Base-by-base conservation (phyloP, 129 eudicot genomes). In the Artemisia tridentata region DNA sequence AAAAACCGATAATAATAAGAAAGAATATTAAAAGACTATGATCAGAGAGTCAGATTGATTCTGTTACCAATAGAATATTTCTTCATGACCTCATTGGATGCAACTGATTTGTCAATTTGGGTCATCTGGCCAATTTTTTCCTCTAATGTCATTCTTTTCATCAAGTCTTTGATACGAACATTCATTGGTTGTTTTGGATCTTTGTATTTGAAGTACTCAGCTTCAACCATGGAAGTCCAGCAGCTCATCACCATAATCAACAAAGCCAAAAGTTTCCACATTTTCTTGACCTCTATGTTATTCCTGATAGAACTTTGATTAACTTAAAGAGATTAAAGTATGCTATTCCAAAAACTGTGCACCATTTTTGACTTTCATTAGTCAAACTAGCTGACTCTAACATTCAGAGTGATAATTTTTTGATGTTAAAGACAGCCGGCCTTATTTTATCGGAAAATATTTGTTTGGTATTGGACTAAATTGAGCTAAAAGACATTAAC, bases 121-220 rank as follows among this genome's bases (percentile, higher is more conserved):
- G 69, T 72, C 76, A 61, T 72, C 21, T 72, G 76, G 7, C 76
- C 76, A 72, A 72, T 72, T 51, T 72, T 72, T 72, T 72, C 68
- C 56, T 72, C 76, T 47, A 72, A 12, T 60, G 76, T 72, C 76
- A 60, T 72, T 29, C 76, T 61, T 60, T 72, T 72, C 69, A 72
- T 72, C 38, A 72, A 72, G 19, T 72, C 76, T 72, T 61, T 72
- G 38, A 72, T 59, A 51, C 76, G 68, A 16, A 27, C 52, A 25
- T 59, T 68, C 11, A 72, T 62, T 11, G 69, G 76, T 48, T 72
- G 69, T 60, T 72, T 49, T 1, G 69, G 69, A 60, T 72, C 76
- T 72, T 59, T 72, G 76, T 60, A 72, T 49, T 47, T 60, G 13
- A 72, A 60, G 68, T 72, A 60, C 12, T 48, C 60, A 0, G 29